Percentiles rank a stretch among this genome's conserved stretches.
These are phyloP conservation scores for Verbena officinalis DNA, from an alignment of 257 asterid species.

Conservation along the genomic window DNA sequence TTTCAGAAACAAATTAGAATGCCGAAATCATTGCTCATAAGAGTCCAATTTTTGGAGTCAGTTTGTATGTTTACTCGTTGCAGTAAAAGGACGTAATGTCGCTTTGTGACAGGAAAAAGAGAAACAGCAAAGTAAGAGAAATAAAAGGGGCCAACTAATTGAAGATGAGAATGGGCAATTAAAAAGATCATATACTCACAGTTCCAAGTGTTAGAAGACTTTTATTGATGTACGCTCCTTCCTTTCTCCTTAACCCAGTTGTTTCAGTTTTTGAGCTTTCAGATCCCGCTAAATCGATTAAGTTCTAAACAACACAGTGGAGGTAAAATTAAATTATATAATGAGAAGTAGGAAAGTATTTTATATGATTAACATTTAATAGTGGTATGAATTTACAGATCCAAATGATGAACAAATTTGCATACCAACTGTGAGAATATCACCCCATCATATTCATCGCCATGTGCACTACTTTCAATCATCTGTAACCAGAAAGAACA, in stretches of 20 bases:
- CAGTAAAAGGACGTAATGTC: slow-evolving; percentile 2
- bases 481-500: slow-evolving; percentile 55
- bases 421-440: slow-evolving; percentile 94
- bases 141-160: background rate
- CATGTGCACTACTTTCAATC: slow-evolving; percentile 97
- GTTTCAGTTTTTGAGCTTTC: slow-evolving; percentile 99
- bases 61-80: background rate
- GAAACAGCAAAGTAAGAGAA: slow-evolving; percentile 12
- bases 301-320: slow-evolving; percentile 53
- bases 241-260: slow-evolving; percentile 94
- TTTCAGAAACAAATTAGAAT: slow-evolving; percentile 13
- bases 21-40: background rate
- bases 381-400: slow-evolving; percentile 1
- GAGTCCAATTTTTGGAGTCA: slow-evolving; percentile 10
- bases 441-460: slow-evolving; percentile 97
- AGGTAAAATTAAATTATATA: slow-evolving; percentile 9
- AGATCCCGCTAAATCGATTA: slow-evolving; percentile 96
- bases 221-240: slow-evolving; percentile 96
- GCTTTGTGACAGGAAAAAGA: slow-evolving; percentile 17
- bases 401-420: slow-evolving; percentile 25
- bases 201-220: slow-evolving; percentile 99
- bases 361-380: slow-evolving; percentile 1
- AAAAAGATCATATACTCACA: slow-evolving; percentile 48
- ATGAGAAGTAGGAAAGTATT: slow-evolving; percentile 1
- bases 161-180: slow-evolving; percentile 1